Base-by-base conservation (phyloP, 768 basidiomycete genomes). In the Amanita pseudoporphyria region DNA sequence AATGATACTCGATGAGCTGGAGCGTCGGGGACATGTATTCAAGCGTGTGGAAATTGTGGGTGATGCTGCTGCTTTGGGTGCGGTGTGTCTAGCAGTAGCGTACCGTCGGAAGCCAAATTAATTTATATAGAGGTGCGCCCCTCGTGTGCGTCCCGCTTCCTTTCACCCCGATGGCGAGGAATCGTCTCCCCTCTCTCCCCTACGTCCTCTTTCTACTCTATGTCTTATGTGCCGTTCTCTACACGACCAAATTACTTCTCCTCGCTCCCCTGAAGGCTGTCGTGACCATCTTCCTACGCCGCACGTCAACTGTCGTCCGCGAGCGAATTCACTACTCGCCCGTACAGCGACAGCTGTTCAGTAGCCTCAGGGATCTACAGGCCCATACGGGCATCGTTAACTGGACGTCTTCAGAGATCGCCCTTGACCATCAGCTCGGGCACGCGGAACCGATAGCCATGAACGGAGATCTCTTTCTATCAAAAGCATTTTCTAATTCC, bases 41-140 rank as follows among this genome's bases (percentile, higher is more conserved):
- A 71, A 69, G 49, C 70, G 78, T 56, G 77, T 85, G 43, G 75
- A 81, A 54, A 79, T 78, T 57, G 74, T 90, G 10, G 72, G 79
- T 35, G 86, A 91, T 62, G 81, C 82, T 0, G 80, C 85, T 1
- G 76, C 69, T 3, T 66, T 69, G 16, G 88, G 87, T 7, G 88
- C 83, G 2, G 63, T 65, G 36, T 78, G 78, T 6, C 64, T 89
- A 38, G 77, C 76, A 5, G 61, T 62, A 14, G 55, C 62, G 5
- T 55, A 51, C 26, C 7, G 21, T 32, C 28, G n/a, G 26, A 7
- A 19, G 21, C 33, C 22, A n/a, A 24, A 18, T n/a, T n/a, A n/a
- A n/a, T n/a, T n/a, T n/a, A n/a, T n/a, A n/a, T n/a, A n/a, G n/a
- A 48, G 47, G 38, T 32, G 37, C 24, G 47, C 36, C 28, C 9